Evolutionary conservation across 192 early-diverging fungal species (phyloP).

Genomic region (Coemansia sp.): DNA sequence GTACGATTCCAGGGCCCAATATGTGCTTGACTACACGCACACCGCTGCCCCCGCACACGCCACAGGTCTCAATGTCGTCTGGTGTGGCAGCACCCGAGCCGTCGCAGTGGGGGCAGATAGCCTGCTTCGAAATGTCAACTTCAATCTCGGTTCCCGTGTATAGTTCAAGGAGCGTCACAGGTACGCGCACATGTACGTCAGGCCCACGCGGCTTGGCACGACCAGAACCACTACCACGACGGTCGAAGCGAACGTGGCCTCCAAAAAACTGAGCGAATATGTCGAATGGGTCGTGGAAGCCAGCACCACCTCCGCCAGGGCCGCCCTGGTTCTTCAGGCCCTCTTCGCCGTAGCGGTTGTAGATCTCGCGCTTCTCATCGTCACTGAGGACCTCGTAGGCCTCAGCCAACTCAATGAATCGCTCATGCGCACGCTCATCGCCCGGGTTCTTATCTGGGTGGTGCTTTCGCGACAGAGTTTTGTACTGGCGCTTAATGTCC

Average conservation of each 20-base stretch:
- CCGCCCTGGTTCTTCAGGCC: constrained; percentile 78
- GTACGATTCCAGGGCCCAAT: constrained; percentile 90
- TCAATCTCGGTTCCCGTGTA: constrained; percentile 84
- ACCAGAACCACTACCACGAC: constrained; percentile 37
- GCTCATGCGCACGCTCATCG: constrained; percentile 79
- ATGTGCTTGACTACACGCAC: constrained; percentile 79
- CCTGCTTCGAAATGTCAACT: constrained; percentile 92
- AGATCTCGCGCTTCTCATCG: constrained; percentile 87
- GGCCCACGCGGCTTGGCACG: constrained; percentile 83
- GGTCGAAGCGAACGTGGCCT: constrained; percentile 63
- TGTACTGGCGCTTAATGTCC: constrained; percentile 96
- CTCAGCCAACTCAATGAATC: constrained; percentile 86
- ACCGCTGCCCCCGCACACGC: constrained; percentile 77
- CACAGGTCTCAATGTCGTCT: constrained; percentile 85
- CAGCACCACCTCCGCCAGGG: constrained; percentile 53
- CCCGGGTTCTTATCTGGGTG: constrained; percentile 89
- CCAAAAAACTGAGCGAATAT: constrained; percentile 94
- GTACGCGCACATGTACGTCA: constrained; percentile 72
- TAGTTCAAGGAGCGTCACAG: constrained; percentile 89
- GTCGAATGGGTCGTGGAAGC: constrained; percentile 96
- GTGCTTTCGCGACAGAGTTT: constrained; percentile 83
- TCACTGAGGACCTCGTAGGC: constrained; percentile 95
- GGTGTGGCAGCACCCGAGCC: constrained; percentile 86
- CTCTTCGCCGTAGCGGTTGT: constrained; percentile 95
- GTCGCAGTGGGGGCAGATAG: constrained; percentile 88